Percentiles rank a stretch among this genome's conserved stretches.
phyloP scores from a whole-genome alignment of 2,329 filamentous ascomycete genomes.

The Chaetomium sp. region DNA sequence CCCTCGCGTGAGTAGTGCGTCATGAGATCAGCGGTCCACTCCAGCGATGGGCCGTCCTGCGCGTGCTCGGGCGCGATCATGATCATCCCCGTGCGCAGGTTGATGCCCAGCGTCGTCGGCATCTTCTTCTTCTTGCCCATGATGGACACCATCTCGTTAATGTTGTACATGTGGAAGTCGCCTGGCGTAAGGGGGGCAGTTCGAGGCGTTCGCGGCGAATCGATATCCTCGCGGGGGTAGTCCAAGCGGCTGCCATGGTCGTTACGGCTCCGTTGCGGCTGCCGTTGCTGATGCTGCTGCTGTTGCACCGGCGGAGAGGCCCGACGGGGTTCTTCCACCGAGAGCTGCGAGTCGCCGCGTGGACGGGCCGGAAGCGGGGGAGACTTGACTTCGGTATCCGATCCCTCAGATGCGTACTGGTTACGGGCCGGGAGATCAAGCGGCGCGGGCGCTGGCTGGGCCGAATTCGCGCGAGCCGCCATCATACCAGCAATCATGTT shows the following conservation, averaged over 20 bases:
- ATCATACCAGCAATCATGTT: slow-evolving; percentile 52
- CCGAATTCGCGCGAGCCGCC: slow-evolving; percentile 37
- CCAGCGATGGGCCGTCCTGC: slow-evolving; percentile 75
- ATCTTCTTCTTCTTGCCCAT: slow-evolving; percentile 98
- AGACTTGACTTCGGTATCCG: slow-evolving; percentile 55
- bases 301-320: slow-evolving; percentile 26
- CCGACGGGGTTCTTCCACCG: slow-evolving; percentile 20
- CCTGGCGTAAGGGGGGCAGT: slow-evolving; percentile 55
- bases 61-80: slow-evolving; percentile 83
- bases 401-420: slow-evolving; percentile 59
- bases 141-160: slow-evolving; percentile 94
- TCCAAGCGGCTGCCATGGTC: slow-evolving; percentile 29
- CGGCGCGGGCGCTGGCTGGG: slow-evolving; percentile 45
- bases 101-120: slow-evolving; percentile 94
- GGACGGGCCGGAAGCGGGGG: slow-evolving; percentile 59
- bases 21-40: slow-evolving; percentile 92
- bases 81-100: slow-evolving; percentile 79
- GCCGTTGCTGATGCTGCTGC: slow-evolving; percentile 30
- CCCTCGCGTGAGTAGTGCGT: slow-evolving; percentile 97
- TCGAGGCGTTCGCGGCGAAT: slow-evolving; percentile 31
- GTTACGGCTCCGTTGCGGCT: slow-evolving; percentile 31
- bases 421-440: slow-evolving; percentile 41
- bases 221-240: slow-evolving; percentile 19
- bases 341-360: slow-evolving; percentile 44
- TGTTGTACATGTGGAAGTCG: slow-evolving; percentile 90